Base-by-base conservation (phyloP, 441 rosid genomes). In the Gossypium trilobum region DNA sequence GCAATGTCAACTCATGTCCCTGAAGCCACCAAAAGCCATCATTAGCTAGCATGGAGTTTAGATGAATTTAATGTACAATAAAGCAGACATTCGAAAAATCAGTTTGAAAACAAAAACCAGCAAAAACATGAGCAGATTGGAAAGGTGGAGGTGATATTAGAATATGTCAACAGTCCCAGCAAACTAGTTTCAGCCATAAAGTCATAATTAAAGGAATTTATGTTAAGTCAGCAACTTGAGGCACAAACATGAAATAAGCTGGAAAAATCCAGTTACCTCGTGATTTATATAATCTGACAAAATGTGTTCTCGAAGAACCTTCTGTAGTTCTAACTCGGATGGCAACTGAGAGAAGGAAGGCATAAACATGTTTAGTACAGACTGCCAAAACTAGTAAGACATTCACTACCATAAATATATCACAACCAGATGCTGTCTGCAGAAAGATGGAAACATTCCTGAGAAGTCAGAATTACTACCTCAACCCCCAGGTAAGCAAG, bases 1-100 rank as follows among this genome's bases (percentile, higher is more conserved):
- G 91, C 83, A 93, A 82, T 67, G 97, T 89, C 91, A 95, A 85
- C 94, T 95, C 99, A 73, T 95, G 99, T 78, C 99, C 99, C 99
- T 95, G 98, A 82, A 88, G 80, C 81, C 79, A 84, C 67, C 78
- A 82, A 79, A 70, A 70, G 72, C 50, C 69, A 70, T 27, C 68
- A 83, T 88, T 80, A 87, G 90, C 78, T 64, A 73, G 66, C 65
- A 55, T 66, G 14, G 36, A 73, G 27, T 58, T 77, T 22, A 52
- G 29, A 29, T 20, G n/a, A 66, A 70, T 50, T 14, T n/a, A 70
- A 25, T 31, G 33, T 64, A 66, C 13, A 70, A 74, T 7, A 74
- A 44, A 75, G 22, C 31, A 68, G 16, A 70, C 14, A 44, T 73
- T 4, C 5, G 16, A 16, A 71, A 31, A 61, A 48, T 59, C 50